phyloP scores from a whole-genome alignment of 371 early-diverging fungal species.

The Catenaria anguillulae region DNA sequence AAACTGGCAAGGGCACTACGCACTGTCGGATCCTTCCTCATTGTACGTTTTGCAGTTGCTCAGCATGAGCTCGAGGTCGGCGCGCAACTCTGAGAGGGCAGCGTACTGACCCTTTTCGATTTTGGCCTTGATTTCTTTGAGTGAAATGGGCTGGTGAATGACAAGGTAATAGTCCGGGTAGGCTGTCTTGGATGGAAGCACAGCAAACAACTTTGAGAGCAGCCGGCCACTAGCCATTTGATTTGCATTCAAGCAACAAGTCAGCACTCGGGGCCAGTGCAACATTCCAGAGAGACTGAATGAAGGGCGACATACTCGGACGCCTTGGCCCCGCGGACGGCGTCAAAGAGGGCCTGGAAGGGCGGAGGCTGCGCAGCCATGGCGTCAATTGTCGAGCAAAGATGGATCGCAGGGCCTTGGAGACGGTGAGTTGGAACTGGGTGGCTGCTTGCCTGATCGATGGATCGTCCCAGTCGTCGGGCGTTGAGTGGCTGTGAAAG shows the following conservation, averaged over 20 bases:
- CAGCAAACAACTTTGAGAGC: slow-evolving; percentile 12
- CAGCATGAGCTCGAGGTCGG: slow-evolving; percentile 32
- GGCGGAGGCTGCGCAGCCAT: no score
- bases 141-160: slow-evolving; percentile 68
- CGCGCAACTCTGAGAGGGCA: background rate
- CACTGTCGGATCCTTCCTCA: slow-evolving; percentile 19
- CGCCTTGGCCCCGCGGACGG: background rate
- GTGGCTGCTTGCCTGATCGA: no score
- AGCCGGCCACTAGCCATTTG: background rate
- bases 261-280: no score
- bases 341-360: background rate
- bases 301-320: no score
- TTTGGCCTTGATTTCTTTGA: slow-evolving; percentile 40
- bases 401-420: no score
- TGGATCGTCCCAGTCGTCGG: no score
- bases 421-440: background rate
- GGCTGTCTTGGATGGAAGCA: slow-evolving; percentile 8
- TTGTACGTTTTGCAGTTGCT: slow-evolving; percentile 34
- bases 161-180: slow-evolving; percentile 25
- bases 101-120: slow-evolving; percentile 7
- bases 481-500: no score
- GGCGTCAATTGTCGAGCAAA: no score
- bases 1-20: background rate
- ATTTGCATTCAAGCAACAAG: no score
- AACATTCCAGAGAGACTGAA: no score